These are phyloP conservation scores for Lachancea fermentati DNA, from an alignment of 805 yeast genomes.

Conservation along the genomic window DNA sequence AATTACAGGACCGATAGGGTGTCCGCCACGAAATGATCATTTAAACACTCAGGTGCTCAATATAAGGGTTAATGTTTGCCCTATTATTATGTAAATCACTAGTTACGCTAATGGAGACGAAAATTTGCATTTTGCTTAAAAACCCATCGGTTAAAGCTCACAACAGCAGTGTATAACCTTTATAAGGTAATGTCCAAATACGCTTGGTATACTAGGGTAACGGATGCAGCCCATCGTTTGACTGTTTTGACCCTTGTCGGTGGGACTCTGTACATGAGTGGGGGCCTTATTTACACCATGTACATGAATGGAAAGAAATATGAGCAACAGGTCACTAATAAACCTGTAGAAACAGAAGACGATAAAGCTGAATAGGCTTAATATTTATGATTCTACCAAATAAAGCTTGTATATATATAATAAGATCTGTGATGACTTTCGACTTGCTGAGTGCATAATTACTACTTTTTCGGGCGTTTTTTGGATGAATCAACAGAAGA, in stretches of 20 bases:
- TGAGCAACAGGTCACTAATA: constrained; percentile 38
- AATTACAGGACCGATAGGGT: too few species aligned
- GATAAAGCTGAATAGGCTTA: constrained; percentile 1
- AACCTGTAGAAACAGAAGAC: constrained; percentile 10
- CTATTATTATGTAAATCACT: neutral
- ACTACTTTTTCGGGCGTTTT: neutral
- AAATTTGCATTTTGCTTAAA: neutral
- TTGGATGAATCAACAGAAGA: neutral
- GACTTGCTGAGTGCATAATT: neutral
- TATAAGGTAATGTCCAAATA: constrained; percentile 42
- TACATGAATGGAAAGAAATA: constrained; percentile 48
- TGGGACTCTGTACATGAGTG: constrained; percentile 44
- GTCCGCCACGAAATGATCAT: too few species aligned
- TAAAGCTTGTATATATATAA: neutral
- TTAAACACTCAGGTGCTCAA: too few species aligned
- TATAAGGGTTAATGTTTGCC: neutral
- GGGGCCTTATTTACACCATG: constrained; percentile 47
- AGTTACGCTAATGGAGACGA: neutral
- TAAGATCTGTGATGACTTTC: neutral
- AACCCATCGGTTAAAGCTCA: too few species aligned
- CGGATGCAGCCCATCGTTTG: constrained; percentile 68
- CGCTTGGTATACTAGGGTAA: constrained; percentile 72
- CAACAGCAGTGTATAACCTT: too few species aligned
- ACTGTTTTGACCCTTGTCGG: constrained; percentile 66
- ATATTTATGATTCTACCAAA: neutral